Evolutionary conservation across 2,329 filamentous ascomycete genomes (phyloP).

Genomic region (Colletotrichum brevisporum): DNA sequence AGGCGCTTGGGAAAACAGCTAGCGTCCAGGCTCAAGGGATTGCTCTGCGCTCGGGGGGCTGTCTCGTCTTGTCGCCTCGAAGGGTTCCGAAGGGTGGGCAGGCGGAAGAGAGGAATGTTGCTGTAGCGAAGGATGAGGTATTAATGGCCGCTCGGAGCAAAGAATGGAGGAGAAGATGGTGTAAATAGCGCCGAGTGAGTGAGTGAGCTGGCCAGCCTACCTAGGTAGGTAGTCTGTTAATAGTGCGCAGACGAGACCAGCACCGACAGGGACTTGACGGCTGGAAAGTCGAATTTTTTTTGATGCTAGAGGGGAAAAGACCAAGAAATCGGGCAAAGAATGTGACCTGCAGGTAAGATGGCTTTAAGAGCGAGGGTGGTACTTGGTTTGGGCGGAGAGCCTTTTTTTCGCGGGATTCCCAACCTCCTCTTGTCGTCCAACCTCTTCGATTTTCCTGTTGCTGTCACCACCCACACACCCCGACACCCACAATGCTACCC

Average conservation of each 20-base stretch:
- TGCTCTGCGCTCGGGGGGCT: constrained; percentile 3
- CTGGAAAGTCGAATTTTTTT: constrained; percentile 16
- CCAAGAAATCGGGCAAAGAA: constrained; percentile 27
- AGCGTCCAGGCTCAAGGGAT: constrained; percentile 11
- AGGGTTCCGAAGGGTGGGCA: not conserved
- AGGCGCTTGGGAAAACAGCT: constrained; percentile 19
- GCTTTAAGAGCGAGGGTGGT: constrained; percentile 39
- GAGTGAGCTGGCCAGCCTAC: constrained; percentile 29
- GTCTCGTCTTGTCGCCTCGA: constrained; percentile 18
- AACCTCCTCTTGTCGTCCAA: constrained; percentile 39
- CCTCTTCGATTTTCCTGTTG: constrained; percentile 36
- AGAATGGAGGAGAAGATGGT: constrained; percentile 2
- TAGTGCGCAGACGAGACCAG: constrained; percentile 33
- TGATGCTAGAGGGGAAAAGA: constrained; percentile 24
- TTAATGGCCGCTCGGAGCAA: constrained; percentile 15
- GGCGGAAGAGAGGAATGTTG: constrained; percentile 23
- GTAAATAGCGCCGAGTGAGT: not conserved
- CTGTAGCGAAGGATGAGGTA: constrained; percentile 27
- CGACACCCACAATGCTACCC: constrained; percentile 37
- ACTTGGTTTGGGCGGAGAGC: constrained; percentile 34
- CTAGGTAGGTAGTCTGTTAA: constrained; percentile 24
- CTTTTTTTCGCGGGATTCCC: constrained; percentile 38
- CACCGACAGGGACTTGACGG: constrained; percentile 12
- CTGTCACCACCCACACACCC: constrained; percentile 39
- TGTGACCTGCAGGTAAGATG: constrained; percentile 29